These are phyloP conservation scores for Linderniella brevidens DNA, from an alignment of 257 asterid species.

Conservation along the genomic window DNA sequence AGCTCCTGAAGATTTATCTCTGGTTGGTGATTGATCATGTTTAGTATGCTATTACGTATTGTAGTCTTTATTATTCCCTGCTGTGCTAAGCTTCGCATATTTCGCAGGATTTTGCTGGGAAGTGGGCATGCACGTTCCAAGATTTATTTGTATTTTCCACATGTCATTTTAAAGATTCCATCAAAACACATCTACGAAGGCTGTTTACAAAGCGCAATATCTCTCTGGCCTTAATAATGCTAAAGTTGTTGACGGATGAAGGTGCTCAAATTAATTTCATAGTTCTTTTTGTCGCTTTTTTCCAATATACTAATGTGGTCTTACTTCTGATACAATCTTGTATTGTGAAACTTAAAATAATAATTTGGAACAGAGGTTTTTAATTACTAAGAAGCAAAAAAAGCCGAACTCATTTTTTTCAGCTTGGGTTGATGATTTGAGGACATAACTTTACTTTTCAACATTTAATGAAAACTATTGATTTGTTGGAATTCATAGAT, in stretches of 20 bases:
- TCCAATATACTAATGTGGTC: neutral
- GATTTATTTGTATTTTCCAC: conserved; percentile 56
- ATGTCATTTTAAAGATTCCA: conserved; percentile 30
- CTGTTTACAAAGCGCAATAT: conserved; percentile 38
- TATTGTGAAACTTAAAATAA: neutral
- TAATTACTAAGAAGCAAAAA: too few relatives aligned
- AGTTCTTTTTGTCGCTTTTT: conserved; percentile 4
- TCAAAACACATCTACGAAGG: conserved; percentile 39
- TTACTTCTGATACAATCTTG: neutral
- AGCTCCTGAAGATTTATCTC: conserved; percentile 27
- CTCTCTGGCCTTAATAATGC: conserved; percentile 25
- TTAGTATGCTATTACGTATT: neutral
- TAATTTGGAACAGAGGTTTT: too few relatives aligned
- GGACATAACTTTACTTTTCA: too few relatives aligned
- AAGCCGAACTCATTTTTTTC: too few relatives aligned
- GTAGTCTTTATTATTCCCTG: conserved; percentile 1
- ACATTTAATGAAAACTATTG: too few relatives aligned
- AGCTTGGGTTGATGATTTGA: too few relatives aligned
- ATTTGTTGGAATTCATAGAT: too few relatives aligned
- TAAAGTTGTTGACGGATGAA: conserved; percentile 50
- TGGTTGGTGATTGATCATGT: conserved; percentile 27
- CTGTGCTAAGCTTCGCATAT: conserved; percentile 7
- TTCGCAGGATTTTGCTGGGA: conserved; percentile 46
- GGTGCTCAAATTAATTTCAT: conserved; percentile 20
- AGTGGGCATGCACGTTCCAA: conserved; percentile 35